These are phyloP conservation scores for Rhinocladiella mackenziei DNA, from an alignment of 2,329 filamentous ascomycete genomes.

Conservation along the genomic window DNA sequence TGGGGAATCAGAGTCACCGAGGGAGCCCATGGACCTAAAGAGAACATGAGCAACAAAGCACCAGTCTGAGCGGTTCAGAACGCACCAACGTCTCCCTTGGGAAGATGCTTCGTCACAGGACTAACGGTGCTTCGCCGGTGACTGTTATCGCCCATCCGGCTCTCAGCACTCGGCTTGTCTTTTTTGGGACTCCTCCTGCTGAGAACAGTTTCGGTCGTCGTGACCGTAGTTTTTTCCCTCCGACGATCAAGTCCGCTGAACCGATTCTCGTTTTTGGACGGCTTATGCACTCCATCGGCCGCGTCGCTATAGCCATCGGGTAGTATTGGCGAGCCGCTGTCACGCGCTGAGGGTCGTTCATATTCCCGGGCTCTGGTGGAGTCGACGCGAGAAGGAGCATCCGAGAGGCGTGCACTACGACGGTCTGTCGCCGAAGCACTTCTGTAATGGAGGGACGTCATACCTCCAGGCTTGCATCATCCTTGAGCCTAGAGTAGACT, in stretches of 20 bases:
- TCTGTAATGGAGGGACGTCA: slow-evolving; percentile 29
- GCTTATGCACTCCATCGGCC: slow-evolving; percentile 23
- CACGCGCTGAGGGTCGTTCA: slow-evolving; percentile 22
- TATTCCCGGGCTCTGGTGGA: slow-evolving; percentile 26
- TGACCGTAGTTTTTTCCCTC: slow-evolving; percentile 36
- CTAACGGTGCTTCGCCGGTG: slow-evolving; percentile 10
- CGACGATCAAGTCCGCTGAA: slow-evolving; percentile 25
- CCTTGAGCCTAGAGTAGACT: too few relatives aligned
- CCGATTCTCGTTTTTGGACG: slow-evolving; percentile 25
- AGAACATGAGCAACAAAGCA: slow-evolving; percentile 23
- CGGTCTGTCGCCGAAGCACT: slow-evolving; percentile 30
- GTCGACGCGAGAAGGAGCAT: slow-evolving; percentile 26
- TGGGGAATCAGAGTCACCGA: slow-evolving; percentile 69
- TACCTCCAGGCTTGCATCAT: slow-evolving; percentile 13
- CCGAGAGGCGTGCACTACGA: slow-evolving; percentile 22
- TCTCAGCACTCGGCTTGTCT: slow-evolving; percentile 32
- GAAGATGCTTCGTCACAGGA: slow-evolving; percentile 14
- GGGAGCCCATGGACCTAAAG: slow-evolving; percentile 64
- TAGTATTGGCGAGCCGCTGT: slow-evolving; percentile 23
- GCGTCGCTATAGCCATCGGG: slow-evolving; percentile 18
- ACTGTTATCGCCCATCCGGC: slow-evolving; percentile 3
- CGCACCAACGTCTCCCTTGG: slow-evolving; percentile 36
- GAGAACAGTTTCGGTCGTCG: slow-evolving; percentile 38
- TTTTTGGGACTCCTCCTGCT: slow-evolving; percentile 53
- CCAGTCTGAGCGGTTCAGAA: not conserved